Percentiles rank a stretch among this genome's conserved stretches.
Evolutionary conservation across 306 rosid genomes (phyloP).

Genomic region (Bauhinia variegata): DNA sequence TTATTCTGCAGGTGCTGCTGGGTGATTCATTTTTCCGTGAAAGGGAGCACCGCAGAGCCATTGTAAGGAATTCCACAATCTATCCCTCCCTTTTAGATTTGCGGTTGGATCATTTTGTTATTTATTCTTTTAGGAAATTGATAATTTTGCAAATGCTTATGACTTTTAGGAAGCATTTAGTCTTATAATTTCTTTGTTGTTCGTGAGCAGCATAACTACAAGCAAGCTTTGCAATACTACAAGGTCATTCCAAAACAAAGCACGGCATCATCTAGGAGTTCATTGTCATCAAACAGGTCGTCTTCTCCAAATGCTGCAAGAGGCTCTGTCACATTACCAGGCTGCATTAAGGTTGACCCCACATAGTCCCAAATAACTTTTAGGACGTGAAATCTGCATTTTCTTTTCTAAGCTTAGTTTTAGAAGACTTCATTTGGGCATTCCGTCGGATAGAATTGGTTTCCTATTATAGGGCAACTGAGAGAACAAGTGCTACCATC

Average conservation of each 20-base stretch:
- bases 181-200: slow-evolving; percentile 19
- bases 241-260: slow-evolving; percentile 77
- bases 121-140: slow-evolving; percentile 15
- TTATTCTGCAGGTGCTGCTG: slow-evolving; percentile 66
- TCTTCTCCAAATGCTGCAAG: slow-evolving; percentile 94
- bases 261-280: slow-evolving; percentile 60
- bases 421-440: too few species aligned
- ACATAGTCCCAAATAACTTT: slow-evolving; percentile 17
- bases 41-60: slow-evolving; percentile 87
- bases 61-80: slow-evolving; percentile 54
- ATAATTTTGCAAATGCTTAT: not conserved
- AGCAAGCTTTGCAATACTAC: slow-evolving; percentile 85
- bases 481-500: too few species aligned
- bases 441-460: too few species aligned
- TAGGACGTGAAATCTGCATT: slow-evolving; percentile 24
- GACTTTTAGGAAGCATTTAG: slow-evolving; percentile 23
- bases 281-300: slow-evolving; percentile 74
- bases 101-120: not conserved
- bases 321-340: slow-evolving; percentile 93
- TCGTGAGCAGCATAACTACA: slow-evolving; percentile 72
- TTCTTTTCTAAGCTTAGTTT: too few species aligned
- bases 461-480: too few species aligned
- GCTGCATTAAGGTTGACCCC: slow-evolving; percentile 83
- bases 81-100: slow-evolving; percentile 23
- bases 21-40: slow-evolving; percentile 81